Conservation (phyloP, 495 filamentous ascomycete genomes). For the Alectoria sarmentosa region DNA sequence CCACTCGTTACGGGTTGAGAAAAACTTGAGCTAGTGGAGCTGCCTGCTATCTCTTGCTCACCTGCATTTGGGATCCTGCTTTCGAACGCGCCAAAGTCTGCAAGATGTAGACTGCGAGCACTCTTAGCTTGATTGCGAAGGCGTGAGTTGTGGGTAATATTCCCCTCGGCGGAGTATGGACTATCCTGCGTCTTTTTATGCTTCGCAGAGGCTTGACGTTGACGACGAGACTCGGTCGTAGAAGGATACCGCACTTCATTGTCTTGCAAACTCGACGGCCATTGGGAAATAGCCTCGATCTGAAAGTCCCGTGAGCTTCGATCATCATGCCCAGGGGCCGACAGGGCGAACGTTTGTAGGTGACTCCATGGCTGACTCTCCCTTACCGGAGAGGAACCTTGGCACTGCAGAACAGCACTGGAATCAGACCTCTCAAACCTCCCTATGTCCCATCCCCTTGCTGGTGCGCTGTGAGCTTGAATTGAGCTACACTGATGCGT, state of each 20-base stretch:
- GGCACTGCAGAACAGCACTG: background rate
- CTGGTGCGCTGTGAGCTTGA: conserved; percentile 1
- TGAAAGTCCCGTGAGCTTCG: conserved; percentile 12
- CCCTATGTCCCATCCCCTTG: background rate
- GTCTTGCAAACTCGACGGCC: conserved; percentile 4
- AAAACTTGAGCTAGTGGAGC: conserved; percentile 10
- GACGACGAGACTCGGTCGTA: background rate
- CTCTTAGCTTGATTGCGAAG: background rate
- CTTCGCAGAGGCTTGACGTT: background rate
- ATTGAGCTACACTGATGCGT: background rate
- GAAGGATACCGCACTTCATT: background rate
- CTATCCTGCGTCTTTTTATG: background rate
- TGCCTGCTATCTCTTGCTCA: background rate
- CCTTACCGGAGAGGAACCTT: background rate
- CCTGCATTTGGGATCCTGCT: background rate
- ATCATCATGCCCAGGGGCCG: conserved; percentile 1
- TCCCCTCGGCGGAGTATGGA: background rate
- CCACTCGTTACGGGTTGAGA: background rate
- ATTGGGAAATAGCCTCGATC: conserved; percentile 3
- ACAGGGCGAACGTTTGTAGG: conserved; percentile 11
- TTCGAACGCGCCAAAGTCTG: conserved; percentile 3
- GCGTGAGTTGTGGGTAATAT: too few species aligned
- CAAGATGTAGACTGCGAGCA: background rate
- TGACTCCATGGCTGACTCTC: conserved; percentile 12
- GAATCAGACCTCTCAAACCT: conserved; percentile 3